phyloP scores from a whole-genome alignment of 352 stramenopile genomes.

The Phytophthora litchii region DNA sequence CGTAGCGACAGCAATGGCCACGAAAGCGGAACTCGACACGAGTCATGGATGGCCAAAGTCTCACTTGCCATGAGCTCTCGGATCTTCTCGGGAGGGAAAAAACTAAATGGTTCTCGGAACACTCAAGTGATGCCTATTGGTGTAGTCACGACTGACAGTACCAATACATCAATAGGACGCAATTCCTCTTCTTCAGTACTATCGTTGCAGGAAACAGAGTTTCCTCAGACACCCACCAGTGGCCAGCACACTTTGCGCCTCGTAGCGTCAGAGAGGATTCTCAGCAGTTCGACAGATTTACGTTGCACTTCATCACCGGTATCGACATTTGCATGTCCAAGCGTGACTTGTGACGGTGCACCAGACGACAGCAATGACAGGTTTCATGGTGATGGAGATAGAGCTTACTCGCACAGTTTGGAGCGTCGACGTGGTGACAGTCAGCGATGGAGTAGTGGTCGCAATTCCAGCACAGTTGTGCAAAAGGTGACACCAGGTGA shows the following conservation, averaged over 20 bases:
- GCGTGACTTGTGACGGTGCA: slow-evolving; percentile 42
- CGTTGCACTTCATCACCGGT: slow-evolving; percentile 2
- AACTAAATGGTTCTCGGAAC: slow-evolving; percentile 54
- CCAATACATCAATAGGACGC: slow-evolving; percentile 4
- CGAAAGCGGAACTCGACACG: slow-evolving; percentile 29
- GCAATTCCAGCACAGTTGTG: background rate
- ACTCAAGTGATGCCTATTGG: slow-evolving; percentile 66
- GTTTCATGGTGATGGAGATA: background rate
- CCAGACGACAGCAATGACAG: slow-evolving; percentile 24
- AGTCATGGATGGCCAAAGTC: slow-evolving; percentile 79
- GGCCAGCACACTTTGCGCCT: slow-evolving; percentile 5
- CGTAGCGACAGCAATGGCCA: slow-evolving; percentile 30
- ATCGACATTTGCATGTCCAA: slow-evolving; percentile 33
- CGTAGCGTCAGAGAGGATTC: slow-evolving; percentile 18
- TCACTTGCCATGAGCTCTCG: slow-evolving; percentile 65
- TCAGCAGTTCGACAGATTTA: slow-evolving; percentile 3
- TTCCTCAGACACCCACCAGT: background rate
- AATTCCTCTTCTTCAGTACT: slow-evolving; percentile 11
- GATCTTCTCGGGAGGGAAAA: slow-evolving; percentile 56
- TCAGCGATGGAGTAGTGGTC: slow-evolving; percentile 3
- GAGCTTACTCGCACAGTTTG: slow-evolving; percentile 2
- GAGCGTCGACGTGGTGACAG: background rate
- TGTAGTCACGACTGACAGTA: slow-evolving; percentile 11
- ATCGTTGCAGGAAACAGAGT: slow-evolving; percentile 6
- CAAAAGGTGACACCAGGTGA: slow-evolving; percentile 40